Base-by-base conservation (phyloP, 139 green algal species). In the Micractinium sp. region DNA sequence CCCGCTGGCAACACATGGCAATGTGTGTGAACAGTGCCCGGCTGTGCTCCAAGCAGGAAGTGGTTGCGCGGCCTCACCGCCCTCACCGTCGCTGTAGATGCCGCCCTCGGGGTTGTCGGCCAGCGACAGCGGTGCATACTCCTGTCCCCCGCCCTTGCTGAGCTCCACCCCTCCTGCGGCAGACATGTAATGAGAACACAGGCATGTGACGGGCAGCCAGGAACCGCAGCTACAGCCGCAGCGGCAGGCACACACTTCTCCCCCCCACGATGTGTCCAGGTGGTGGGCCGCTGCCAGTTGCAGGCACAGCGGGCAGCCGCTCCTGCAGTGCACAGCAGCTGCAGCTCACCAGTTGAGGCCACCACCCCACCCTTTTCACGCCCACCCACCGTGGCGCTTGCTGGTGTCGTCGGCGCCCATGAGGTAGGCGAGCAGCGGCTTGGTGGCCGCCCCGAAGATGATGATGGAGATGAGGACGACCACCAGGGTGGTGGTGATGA, bases 401-500 rank as follows among this genome's bases (percentile, higher is more conserved):
- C 9, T n/a, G 71, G 19, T 31, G 12, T 73, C 71, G 0, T 53
- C 71, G 20, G 60, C 15, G 0, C 88, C 90, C 82, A 95, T 90
- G 41, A 95, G 88, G 73, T 82, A 85, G 33, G 86, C 85, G 90
- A 97, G 92, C 90, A 97, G 89, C 7, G 95, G 93, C 91, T 96
- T 95, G 23, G 96, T 98, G 33, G 94, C 75, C 0, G 90, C 93
- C 7, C 92, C 92, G 74, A 97, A 92, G 41, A 89, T 85, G 5
- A 96, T 79, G 41, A 94, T 95, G 61, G 89, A 93, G 73, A 94
- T 91, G 77, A 97, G 89, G 66, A 98, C 95, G 22, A 96, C 88
- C 33, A 95, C 74, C 73, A 97, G 92, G 18, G 95, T 97, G 25
- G 94, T 93, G 74, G 91, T 93, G 81, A 97, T 97, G 12, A 97